A percentile compares a stretch with the other conserved stretches of the same genome.
phyloP scores from a whole-genome alignment of 495 filamentous ascomycete genomes.

The Chaetomium fimeti region DNA sequence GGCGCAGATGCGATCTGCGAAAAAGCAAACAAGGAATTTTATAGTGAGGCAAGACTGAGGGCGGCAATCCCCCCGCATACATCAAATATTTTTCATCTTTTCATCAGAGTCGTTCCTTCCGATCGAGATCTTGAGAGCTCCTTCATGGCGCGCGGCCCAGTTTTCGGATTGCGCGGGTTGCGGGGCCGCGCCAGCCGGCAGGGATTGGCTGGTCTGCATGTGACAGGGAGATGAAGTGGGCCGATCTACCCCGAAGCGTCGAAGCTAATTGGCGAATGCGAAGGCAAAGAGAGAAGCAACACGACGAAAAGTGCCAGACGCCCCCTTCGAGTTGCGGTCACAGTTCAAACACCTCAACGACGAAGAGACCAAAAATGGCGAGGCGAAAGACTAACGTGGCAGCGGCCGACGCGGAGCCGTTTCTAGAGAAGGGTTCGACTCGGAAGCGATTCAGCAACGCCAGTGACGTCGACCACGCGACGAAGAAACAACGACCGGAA shows the following conservation, averaged over 20 bases:
- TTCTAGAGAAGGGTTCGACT: conserved; percentile 28
- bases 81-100: not conserved
- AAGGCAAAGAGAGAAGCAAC: not conserved
- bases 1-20: not conserved
- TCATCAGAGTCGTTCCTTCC: conserved; percentile 13
- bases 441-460: conserved; percentile 40
- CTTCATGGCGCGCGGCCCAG: too few species aligned
- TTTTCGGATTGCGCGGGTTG: too few species aligned
- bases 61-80: too few species aligned
- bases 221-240: not conserved
- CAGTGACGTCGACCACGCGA: conserved; percentile 30
- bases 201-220: not conserved
- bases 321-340: not conserved
- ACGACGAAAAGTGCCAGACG: not conserved
- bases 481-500: conserved; percentile 31
- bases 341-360: not conserved
- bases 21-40: too few species aligned
- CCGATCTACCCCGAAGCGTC: too few species aligned
- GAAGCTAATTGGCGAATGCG: not conserved
- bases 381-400: conserved; percentile 23
- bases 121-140: not conserved
- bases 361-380: conserved; percentile 20
- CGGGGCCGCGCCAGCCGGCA: too few species aligned
- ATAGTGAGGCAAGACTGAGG: too few species aligned
- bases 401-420: conserved; percentile 9